Evolutionary conservation across 1,284 basidiomycete species (phyloP).

Genomic region (Jaminaea rosea): DNA sequence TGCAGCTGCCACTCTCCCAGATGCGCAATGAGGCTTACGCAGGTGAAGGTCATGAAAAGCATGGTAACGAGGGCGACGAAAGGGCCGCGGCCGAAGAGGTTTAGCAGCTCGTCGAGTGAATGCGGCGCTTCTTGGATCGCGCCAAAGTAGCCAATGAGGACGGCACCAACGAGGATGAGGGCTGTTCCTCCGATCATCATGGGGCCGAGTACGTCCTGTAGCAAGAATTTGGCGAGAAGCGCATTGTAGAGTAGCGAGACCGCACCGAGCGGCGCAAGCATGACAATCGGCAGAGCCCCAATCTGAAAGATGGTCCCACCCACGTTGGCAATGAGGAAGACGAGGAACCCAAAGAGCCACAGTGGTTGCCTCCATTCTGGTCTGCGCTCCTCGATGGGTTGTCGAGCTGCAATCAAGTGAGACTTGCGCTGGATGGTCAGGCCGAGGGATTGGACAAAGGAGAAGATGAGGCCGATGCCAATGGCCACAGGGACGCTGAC

Average conservation of each 20-base stretch:
- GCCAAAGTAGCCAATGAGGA: conserved; percentile 82
- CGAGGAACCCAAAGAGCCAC: conserved; percentile 58
- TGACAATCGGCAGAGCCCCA: conserved; percentile 59
- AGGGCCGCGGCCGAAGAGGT: conserved; percentile 65
- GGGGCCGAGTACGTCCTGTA: conserved; percentile 75
- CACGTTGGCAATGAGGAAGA: conserved; percentile 64
- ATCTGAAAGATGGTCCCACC: conserved; percentile 91
- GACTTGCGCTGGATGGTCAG: conserved; percentile 91
- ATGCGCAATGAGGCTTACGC: conserved; percentile 45
- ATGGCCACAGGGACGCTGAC: conserved; percentile 28
- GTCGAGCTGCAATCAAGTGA: conserved; percentile 72
- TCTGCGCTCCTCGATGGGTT: conserved; percentile 53
- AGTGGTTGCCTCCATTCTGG: conserved; percentile 38
- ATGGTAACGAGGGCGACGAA: conserved; percentile 66
- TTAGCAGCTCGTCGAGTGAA: conserved; percentile 73
- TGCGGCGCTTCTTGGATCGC: conserved; percentile 86
- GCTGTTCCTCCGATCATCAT: conserved; percentile 73
- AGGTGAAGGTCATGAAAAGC: conserved; percentile 58
- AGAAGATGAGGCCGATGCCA: conserved; percentile 68
- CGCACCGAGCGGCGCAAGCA: conserved; percentile 66
- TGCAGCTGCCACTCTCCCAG: conserved; percentile 44
- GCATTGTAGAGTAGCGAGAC: conserved; percentile 89
- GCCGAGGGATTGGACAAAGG: conserved; percentile 76
- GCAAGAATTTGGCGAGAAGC: conserved; percentile 73
- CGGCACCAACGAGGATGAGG: conserved; percentile 78